Evolutionary conservation across 805 yeast genomes (phyloP), one percentile per base, ranked within the genome.

Genomic region (Yamadazyma sp.): DNA sequence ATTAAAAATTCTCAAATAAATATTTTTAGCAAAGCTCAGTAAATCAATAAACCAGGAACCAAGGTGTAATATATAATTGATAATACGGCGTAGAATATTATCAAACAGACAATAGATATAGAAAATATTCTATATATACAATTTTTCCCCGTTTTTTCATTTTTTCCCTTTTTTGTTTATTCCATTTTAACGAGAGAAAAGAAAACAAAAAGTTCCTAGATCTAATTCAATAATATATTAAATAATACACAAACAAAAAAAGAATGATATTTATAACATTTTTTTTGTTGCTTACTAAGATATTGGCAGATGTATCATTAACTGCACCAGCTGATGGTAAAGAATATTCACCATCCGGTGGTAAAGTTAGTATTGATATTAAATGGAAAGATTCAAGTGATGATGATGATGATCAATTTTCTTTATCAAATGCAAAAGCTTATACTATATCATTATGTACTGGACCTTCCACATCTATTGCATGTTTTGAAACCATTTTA

Each of bases 371-470:
- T 0, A 55, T 65, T 22, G 43, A 49, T 2, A 47, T 73, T 35
- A 44, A 40, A n/a, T 56, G 85, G 53, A 40, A 50, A 16, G 88
- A 94, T 81, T 55, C 66, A 11, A 82, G 78, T 40, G 74, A 73
- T 44, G 80, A 73, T 30, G 50, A 60, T 5, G 44, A 50, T 24
- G 46, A 39, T 3, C 51, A 49, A 9, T 39, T 28, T 0, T 42
- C 65, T 1, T 48, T 82, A 29, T 38, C 48, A 2, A 63, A 71
- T 7, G 71, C 76, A 16, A 42, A 57, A 3, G 45, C 60, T 2
- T 77, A 72, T 42, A 64, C 80, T 0, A 62, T 88, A 35, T 56
- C 61, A 5, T 62, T 91, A 34, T 80, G 91, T 58, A 75, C 89
- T 1, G 96, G 95, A 21, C 57, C 44, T 79, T 75, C 78, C 49